Evolutionary conservation across 139 green algal genomes (phyloP), one percentile per base, ranked within the genome.

Genomic region (Edaphochlamys debaryana): DNA sequence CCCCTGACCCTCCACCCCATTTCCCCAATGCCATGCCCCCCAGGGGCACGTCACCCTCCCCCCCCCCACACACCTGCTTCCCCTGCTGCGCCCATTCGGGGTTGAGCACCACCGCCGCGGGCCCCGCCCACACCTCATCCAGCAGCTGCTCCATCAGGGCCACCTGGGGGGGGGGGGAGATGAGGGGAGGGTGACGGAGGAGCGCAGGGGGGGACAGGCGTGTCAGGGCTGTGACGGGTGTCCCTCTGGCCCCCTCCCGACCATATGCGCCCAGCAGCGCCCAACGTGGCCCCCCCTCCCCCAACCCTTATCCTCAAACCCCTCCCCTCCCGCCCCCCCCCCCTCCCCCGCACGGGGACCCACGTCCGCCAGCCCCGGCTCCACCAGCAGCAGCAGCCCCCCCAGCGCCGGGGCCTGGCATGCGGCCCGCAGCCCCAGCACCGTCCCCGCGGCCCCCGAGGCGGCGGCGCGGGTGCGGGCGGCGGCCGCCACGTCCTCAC

Each of bases 81-180:
- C 52, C 62, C 37, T 76, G 71, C 42, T 66, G 40, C 11, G 48
- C 54, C 90, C 90, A 94, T 20, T 60, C 69, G 6, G 89, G 79
- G 79, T 94, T 94, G 48, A 94, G 58, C 25, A 91, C 8, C 30
- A 91, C 62, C 22, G 60, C 85, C 1, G 50, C 72, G 23, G 58
- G 48, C 0, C 80, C 86, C 2, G n/a, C 37, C 88, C 89, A 93
- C 54, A 91, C 87, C n/a, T 92, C 88, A 25, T 85, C 77, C 56
- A 94, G 63, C 40, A 94, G 78, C 85, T 92, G 89, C 74, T 94
- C 89, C 48, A 90, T 77, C 68, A 92, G 85, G 7, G 87, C 89
- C 34, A 93, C 83, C 91, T 94, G 91, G 23, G 42, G 4, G 54
- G 32, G 9, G 0, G 19, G 74, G 1, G 27, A 8, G 20, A 52